phyloP scores from a whole-genome alignment of 1,139 yeast genomes.

The Suhomyces bolitotheri region DNA sequence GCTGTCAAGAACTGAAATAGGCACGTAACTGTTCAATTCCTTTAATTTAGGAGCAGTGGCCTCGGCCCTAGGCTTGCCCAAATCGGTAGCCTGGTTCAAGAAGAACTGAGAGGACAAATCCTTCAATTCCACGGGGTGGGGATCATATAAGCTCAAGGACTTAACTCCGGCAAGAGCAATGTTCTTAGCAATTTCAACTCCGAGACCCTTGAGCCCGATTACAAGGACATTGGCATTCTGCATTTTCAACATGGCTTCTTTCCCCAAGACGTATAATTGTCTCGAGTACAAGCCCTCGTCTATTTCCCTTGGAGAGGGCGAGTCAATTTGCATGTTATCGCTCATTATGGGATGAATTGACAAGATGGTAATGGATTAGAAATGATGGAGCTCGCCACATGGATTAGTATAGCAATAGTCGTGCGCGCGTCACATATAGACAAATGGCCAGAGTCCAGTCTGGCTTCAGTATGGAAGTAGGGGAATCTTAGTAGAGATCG shows the following conservation, averaged over 20 bases:
- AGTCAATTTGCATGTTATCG: slow-evolving; percentile 56
- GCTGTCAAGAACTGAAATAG: slow-evolving; percentile 66
- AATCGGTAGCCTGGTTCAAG: slow-evolving; percentile 56
- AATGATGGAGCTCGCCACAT: not conserved
- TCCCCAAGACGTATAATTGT: slow-evolving; percentile 89
- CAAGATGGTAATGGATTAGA: not conserved
- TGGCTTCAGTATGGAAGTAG: no score
- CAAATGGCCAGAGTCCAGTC: no score
- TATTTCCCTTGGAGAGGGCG: slow-evolving; percentile 56
- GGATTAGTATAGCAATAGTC: not conserved
- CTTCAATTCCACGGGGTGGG: slow-evolving; percentile 59
- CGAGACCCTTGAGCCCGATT: slow-evolving; percentile 87
- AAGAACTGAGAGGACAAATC: slow-evolving; percentile 93
- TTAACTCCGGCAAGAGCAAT: slow-evolving; percentile 97
- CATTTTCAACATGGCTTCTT: slow-evolving; percentile 98
- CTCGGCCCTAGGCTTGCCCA: slow-evolving; percentile 77
- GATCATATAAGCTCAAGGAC: slow-evolving; percentile 85
- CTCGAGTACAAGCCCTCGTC: slow-evolving; percentile 96
- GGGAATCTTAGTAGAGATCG: no score
- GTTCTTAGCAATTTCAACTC: slow-evolving; percentile 94
- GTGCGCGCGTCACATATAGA: slow-evolving; percentile 3
- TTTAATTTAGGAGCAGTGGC: slow-evolving; percentile 66
- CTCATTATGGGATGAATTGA: slow-evolving; percentile 20
- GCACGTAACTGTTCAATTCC: slow-evolving; percentile 88
- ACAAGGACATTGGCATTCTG: slow-evolving; percentile 86